Base-by-base conservation (phyloP, 495 filamentous ascomycete genomes). In the Penicillium subrubescens region DNA sequence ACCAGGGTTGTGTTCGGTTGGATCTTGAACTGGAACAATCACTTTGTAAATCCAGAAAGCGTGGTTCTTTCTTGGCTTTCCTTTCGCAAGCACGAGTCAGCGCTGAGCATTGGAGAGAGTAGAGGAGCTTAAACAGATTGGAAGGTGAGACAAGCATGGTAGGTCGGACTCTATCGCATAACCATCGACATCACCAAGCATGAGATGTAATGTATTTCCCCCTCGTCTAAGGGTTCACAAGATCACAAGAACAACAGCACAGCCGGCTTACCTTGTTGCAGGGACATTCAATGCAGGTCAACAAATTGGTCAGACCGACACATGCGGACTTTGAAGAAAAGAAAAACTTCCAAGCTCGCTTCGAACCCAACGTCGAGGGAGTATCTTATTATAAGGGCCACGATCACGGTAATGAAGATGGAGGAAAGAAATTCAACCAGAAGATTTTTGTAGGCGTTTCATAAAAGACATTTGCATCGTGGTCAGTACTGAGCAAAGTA, bases 241-340 rank as follows among this genome's bases (percentile, higher is more conserved):
- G 33, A 60, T 19, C 33, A 65, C 51, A 60, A 51, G 39, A 34
- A 25, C 34, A 31, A 15, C 35, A 33, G 59, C 31, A 44, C 37
- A n/a, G 12, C 11, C 31, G 43, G 34, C 67, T 55, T 67, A 64
- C 63, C 58, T 68, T 23, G 59, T 68, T 54, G 57, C 21, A 60
- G 25, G 15, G 41, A 23, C 29, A 31, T 46, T 63, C 48, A 54
- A 63, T 67, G 63, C 58, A 67, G 44, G 59, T 29, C 56, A 63
- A 62, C 52, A 23, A 59, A 71, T 61, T 66, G 51, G 63, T 61
- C 69, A 54, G 63, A 66, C 59, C 66, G 60, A 66, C 58, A 62
- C 37, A 54, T 57, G 46, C 48, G 27, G 60, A 34, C 29, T 55
- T 64, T 52, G 59, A 15, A 60, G 39, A 57, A 39, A 46, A 34